Evolutionary conservation across 495 filamentous ascomycete species (phyloP).

Genomic region (Penicillium bovifimosum): DNA sequence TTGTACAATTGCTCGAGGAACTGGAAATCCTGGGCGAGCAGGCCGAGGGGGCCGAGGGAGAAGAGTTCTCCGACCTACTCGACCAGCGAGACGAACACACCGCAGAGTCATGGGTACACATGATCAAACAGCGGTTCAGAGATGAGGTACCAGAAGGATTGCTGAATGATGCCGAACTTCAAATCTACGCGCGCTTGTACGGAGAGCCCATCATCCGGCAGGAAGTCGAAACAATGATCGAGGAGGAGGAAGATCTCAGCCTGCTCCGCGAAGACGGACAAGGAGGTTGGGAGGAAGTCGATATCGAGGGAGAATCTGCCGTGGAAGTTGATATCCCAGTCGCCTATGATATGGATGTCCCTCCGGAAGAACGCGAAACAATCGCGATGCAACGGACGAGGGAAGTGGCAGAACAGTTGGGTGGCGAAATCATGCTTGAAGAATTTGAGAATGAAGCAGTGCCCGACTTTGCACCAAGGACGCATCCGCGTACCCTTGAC

Average conservation of each 20-base stretch:
- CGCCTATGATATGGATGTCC: constrained; percentile 41
- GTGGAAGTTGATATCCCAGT: constrained; percentile 26
- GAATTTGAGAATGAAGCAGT: constrained; percentile 48
- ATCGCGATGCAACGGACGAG: constrained; percentile 34
- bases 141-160: constrained; percentile 70
- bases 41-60: constrained; percentile 9
- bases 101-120: constrained; percentile 59
- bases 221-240: constrained; percentile 33
- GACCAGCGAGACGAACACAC: constrained; percentile 32
- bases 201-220: constrained; percentile 53
- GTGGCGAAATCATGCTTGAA: constrained; percentile 43
- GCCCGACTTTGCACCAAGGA: constrained; percentile 34
- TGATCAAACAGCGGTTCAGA: constrained; percentile 68
- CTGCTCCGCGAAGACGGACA: constrained; percentile 53
- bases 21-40: constrained; percentile 28
- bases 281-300: constrained; percentile 58
- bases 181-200: constrained; percentile 75
- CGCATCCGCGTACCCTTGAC: constrained; percentile 61
- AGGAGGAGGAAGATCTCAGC: constrained; percentile 28
- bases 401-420: constrained; percentile 43
- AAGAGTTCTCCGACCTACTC: constrained; percentile 22
- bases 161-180: constrained; percentile 62
- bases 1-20: constrained; percentile 34
- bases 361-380: constrained; percentile 24
- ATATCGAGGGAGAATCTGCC: constrained; percentile 31